These are phyloP conservation scores for Pseudonitzschia delicatissima DNA, from an alignment of 108 stramenopile genomes.

Conservation along the genomic window DNA sequence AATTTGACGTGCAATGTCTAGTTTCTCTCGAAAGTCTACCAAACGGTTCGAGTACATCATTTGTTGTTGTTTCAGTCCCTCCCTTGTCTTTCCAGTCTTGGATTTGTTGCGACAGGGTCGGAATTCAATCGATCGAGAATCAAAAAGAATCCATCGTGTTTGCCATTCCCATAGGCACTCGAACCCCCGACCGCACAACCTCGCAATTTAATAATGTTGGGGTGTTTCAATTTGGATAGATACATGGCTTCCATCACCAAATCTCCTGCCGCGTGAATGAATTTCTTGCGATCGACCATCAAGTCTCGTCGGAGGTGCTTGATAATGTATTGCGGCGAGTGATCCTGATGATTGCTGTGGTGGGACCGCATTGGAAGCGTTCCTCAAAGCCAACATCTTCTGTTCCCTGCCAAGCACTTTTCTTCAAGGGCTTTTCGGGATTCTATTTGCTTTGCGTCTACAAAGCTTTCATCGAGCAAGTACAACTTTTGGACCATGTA, in stretches of 20 bases:
- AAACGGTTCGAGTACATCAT: slow-evolving; percentile 14
- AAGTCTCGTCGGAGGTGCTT: slow-evolving; percentile 54
- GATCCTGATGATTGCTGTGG: not conserved
- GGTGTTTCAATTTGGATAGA: slow-evolving; percentile 62
- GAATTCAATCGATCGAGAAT: slow-evolving; percentile 63
- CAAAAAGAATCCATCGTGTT: slow-evolving; percentile 57
- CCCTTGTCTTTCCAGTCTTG: slow-evolving; percentile 23
- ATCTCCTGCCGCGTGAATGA: slow-evolving; percentile 57
- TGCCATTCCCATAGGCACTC: slow-evolving; percentile 22
- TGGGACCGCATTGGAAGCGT: not conserved
- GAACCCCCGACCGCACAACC: slow-evolving; percentile 58
- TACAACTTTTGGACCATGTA: slow-evolving; percentile 16
- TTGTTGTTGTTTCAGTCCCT: not conserved
- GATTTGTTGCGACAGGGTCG: slow-evolving; percentile 50
- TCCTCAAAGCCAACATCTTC: not conserved
- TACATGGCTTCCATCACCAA: slow-evolving; percentile 75
- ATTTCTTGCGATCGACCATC: slow-evolving; percentile 14
- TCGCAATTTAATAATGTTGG: slow-evolving; percentile 70
- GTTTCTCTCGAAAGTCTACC: slow-evolving; percentile 18
- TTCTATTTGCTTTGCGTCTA: slow-evolving; percentile 1
- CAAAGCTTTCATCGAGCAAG: slow-evolving; percentile 6
- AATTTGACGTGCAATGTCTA: slow-evolving; percentile 46
- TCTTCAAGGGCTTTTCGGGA: slow-evolving; percentile 1
- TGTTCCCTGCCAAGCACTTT: not conserved
- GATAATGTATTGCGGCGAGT: slow-evolving; percentile 42